Evolutionary conservation across 192 early-diverging fungal genomes (phyloP), one percentile per base, ranked within the genome.

Genomic region (Coemansia sp.): DNA sequence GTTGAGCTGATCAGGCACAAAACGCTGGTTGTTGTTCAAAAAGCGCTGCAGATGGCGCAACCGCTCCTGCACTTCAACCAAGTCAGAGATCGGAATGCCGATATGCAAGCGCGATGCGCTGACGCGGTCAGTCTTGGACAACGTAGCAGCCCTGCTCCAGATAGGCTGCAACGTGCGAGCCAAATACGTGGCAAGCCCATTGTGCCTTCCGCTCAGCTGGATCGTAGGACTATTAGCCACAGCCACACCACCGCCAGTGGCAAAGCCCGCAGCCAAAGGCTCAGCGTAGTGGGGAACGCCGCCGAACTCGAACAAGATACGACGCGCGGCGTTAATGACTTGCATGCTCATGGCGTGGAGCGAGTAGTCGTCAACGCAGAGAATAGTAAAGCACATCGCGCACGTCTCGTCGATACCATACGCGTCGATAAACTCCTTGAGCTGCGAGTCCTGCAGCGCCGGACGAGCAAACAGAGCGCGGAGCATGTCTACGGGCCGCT

Each of bases 321-420:
- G 64, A 5, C 73, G 67, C n/a, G 76, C 76, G 5, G 69, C 73
- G 15, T 31, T 59, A 10, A 68, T 59, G 41, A 74, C 81, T 11
- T 78, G 76, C 68, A 78, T 76, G 38, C 67, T 45, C 27, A 62
- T 39, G 6, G 23, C 11, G 9, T 63, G 69, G 41, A 23, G 58
- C 27, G 55, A 27, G 17, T 44, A 46, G 34, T 67, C 74, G 21
- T 76, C 70, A 5, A 73, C 70, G 59, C 89, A 90, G 53, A 91
- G 77, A 60, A 96, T 86, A 1, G 88, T 87, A 5, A 94, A 82
- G 71, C 91, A 92, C 94, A 98, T 95, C 37, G 94, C 92, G 66
- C 93, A 95, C 15, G 89, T 80, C 73, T 95, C 90, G 36, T 84
- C 82, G 10, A 79, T 68, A 0, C 89, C 89, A 66, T 87, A 95